These are phyloP conservation scores for Acanthamoeba healyi DNA, from an alignment of 208 protist species.

Conservation along the genomic window DNA sequence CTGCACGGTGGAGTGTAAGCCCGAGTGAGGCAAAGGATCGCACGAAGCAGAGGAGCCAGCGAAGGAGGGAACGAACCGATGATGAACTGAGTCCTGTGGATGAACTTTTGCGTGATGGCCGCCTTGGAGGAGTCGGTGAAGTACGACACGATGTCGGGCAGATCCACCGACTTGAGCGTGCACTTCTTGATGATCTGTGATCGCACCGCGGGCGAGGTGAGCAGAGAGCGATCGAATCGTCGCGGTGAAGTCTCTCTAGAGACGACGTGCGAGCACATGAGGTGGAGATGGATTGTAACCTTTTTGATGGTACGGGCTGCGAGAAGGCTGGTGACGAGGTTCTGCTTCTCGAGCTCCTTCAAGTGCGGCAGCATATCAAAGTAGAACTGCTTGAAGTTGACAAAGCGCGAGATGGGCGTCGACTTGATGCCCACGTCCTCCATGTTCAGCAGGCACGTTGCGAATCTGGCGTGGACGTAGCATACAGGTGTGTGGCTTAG, in stretches of 20 bases:
- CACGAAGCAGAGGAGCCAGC: background rate
- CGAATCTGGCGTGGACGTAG: too few relatives aligned
- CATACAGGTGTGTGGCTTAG: too few relatives aligned
- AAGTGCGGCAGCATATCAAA: conserved; percentile 44
- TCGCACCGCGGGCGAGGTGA: too few relatives aligned
- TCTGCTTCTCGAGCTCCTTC: conserved; percentile 51
- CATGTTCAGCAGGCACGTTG: conserved; percentile 51
- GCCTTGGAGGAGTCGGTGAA: conserved; percentile 50
- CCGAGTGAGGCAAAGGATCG: background rate
- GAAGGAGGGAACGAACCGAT: background rate
- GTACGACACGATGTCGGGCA: conserved; percentile 72
- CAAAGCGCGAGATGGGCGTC: conserved; percentile 44
- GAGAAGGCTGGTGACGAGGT: conserved; percentile 28
- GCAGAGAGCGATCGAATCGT: background rate
- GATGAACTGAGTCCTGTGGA: conserved; percentile 68
- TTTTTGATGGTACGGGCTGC: conserved; percentile 1
- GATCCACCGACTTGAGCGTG: conserved; percentile 23
- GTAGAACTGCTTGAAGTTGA: conserved; percentile 68
- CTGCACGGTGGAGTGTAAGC: background rate
- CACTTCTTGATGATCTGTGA: conserved; percentile 46
- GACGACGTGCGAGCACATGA: too few relatives aligned
- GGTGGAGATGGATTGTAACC: background rate
- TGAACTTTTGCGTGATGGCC: conserved; percentile 38
- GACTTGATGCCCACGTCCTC: conserved; percentile 2
- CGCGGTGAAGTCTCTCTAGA: background rate